These are phyloP conservation scores for Cephaloascus fragrans DNA, from an alignment of 805 yeast species.

Conservation along the genomic window DNA sequence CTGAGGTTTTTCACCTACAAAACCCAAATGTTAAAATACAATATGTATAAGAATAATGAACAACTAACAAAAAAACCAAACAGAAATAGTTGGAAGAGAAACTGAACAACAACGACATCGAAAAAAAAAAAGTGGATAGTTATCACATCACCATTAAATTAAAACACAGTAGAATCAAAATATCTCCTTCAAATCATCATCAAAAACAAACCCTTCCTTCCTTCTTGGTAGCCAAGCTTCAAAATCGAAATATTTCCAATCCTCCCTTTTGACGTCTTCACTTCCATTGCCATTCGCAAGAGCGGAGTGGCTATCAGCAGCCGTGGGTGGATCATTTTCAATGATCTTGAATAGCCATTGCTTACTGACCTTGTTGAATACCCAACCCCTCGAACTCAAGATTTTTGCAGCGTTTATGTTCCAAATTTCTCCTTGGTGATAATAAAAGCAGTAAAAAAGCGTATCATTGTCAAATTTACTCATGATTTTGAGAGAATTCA, in stretches of 20 bases:
- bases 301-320: slow-evolving; percentile 11
- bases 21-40: too few species aligned
- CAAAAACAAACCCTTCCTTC: slow-evolving; percentile 22
- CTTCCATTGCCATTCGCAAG: slow-evolving; percentile 13
- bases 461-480: slow-evolving; percentile 79
- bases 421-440: slow-evolving; percentile 36
- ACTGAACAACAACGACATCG: too few species aligned
- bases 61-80: too few species aligned
- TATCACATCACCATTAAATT: too few species aligned
- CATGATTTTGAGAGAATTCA: slow-evolving; percentile 51
- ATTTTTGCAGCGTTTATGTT: slow-evolving; percentile 65
- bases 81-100: too few species aligned
- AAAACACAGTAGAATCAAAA: not conserved
- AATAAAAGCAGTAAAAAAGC: slow-evolving; percentile 85
- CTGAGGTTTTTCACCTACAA: too few species aligned
- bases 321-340: slow-evolving; percentile 27
- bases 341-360: slow-evolving; percentile 78
- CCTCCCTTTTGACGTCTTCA: slow-evolving; percentile 30
- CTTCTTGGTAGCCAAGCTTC: slow-evolving; percentile 47
- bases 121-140: too few species aligned
- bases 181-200: slow-evolving; percentile 9
- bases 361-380: slow-evolving; percentile 55
- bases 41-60: too few species aligned
- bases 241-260: slow-evolving; percentile 79
- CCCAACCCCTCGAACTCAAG: slow-evolving; percentile 74